A percentile compares a stretch with the other conserved stretches of the same genome.
Evolutionary conservation across 371 early-diverging fungal genomes (phyloP).

Genomic region (Rhizomucor pusillus): DNA sequence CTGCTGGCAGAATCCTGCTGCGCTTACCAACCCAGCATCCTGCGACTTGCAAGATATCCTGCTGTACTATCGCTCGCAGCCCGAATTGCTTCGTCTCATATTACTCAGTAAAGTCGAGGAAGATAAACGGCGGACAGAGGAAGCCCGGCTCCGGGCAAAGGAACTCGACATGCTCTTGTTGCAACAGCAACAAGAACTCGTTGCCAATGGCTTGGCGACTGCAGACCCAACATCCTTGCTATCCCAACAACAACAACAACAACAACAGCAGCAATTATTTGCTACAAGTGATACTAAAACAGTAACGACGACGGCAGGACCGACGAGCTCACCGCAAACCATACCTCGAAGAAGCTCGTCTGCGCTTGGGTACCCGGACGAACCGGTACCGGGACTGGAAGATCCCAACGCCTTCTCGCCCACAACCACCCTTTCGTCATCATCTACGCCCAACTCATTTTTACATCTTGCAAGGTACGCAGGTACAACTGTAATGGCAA

Average conservation of each 20-base stretch:
- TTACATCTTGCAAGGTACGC: slow-evolving; percentile 13
- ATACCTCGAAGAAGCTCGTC: slow-evolving; percentile 5
- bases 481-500: background rate
- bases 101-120: slow-evolving; percentile 64
- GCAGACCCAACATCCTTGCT: background rate
- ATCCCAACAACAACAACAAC: background rate
- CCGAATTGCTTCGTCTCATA: slow-evolving; percentile 58
- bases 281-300: background rate
- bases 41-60: slow-evolving; percentile 45
- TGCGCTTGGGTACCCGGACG: slow-evolving; percentile 3
- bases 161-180: slow-evolving; percentile 37
- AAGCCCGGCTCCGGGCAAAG: slow-evolving; percentile 46
- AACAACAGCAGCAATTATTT: background rate
- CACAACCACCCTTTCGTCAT: slow-evolving; percentile 4
- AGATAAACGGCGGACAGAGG: slow-evolving; percentile 56
- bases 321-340: background rate
- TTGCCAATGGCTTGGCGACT: slow-evolving; percentile 3
- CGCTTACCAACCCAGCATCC: slow-evolving; percentile 14
- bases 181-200: slow-evolving; percentile 27
- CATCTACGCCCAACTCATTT: slow-evolving; percentile 6
- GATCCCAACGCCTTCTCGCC: slow-evolving; percentile 5
- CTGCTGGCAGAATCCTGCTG: background rate
- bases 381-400: slow-evolving; percentile 5
- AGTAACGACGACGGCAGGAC: background rate
- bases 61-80: slow-evolving; percentile 52